These are phyloP conservation scores for Apiospora phragmitis DNA, from an alignment of 2,329 filamentous ascomycete genomes.

Conservation along the genomic window DNA sequence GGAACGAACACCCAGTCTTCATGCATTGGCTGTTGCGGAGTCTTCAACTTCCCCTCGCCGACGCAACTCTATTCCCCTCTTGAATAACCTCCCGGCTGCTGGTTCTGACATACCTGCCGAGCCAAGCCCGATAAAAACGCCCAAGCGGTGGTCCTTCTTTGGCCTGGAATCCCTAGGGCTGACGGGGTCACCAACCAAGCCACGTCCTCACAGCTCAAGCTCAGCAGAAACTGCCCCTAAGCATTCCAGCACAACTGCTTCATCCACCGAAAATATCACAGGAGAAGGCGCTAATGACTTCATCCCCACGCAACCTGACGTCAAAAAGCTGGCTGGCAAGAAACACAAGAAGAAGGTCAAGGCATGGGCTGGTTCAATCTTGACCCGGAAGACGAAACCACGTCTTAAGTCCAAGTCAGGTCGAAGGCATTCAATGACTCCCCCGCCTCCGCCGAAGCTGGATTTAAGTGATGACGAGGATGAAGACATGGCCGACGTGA, in stretches of 20 bases:
- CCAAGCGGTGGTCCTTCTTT: slow-evolving; percentile 64
- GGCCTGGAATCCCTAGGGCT: slow-evolving; percentile 56
- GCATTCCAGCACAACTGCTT: slow-evolving; percentile 26
- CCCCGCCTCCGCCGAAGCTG: slow-evolving; percentile 39
- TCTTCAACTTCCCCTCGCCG: slow-evolving; percentile 43
- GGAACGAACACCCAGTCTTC: slow-evolving; percentile 47
- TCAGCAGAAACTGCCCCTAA: slow-evolving; percentile 42
- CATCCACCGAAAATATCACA: slow-evolving; percentile 38
- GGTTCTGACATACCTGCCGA: slow-evolving; percentile 35
- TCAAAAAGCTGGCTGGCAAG: slow-evolving; percentile 39
- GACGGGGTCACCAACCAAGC: slow-evolving; percentile 46
- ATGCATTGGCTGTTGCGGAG: slow-evolving; percentile 28
- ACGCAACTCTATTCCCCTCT: slow-evolving; percentile 60
- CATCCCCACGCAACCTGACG: slow-evolving; percentile 19
- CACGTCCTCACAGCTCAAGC: slow-evolving; percentile 47
- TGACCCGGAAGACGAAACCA: slow-evolving; percentile 61
- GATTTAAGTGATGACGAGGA: slow-evolving; percentile 29
- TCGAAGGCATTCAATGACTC: slow-evolving; percentile 46
- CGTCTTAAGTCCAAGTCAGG: slow-evolving; percentile 44
- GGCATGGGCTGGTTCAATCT: slow-evolving; percentile 67
- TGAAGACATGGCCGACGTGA: slow-evolving; percentile 26
- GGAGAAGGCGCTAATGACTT: slow-evolving; percentile 28
- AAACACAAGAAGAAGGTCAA: slow-evolving; percentile 71
- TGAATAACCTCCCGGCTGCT: slow-evolving; percentile 43
- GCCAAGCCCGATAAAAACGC: slow-evolving; percentile 50